Percentiles rank a stretch among this genome's conserved stretches.
Evolutionary conservation across 2,329 filamentous ascomycete genomes (phyloP).

Genomic region (Amylocarpus encephaloides): DNA sequence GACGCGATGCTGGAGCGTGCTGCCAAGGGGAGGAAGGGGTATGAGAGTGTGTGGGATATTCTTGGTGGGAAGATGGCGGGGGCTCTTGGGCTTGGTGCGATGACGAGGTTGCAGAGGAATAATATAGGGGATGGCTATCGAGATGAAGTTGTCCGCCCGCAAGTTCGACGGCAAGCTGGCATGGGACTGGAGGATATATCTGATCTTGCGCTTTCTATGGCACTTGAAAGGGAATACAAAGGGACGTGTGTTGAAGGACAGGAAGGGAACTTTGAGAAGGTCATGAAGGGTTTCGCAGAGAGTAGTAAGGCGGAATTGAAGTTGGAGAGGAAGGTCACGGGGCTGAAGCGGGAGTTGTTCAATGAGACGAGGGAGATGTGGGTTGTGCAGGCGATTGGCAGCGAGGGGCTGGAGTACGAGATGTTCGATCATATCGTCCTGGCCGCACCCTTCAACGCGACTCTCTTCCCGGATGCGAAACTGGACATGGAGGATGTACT

Average conservation of each 20-base stretch:
- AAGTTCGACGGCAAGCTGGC: slow-evolving; percentile 13
- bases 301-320: slow-evolving; percentile 6
- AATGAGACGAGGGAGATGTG: slow-evolving; percentile 5
- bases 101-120: slow-evolving; percentile 4
- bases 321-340: slow-evolving; percentile 10
- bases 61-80: neutral
- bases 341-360: neutral
- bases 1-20: neutral
- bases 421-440: slow-evolving; percentile 14
- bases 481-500: slow-evolving; percentile 3
- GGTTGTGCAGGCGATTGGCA: neutral
- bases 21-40: neutral
- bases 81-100: neutral
- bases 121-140: slow-evolving; percentile 9
- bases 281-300: slow-evolving; percentile 7
- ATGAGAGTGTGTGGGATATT: neutral
- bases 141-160: slow-evolving; percentile 10
- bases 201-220: slow-evolving; percentile 9
- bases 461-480: neutral
- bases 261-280: slow-evolving; percentile 1
- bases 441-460: slow-evolving; percentile 9
- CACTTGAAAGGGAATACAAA: slow-evolving; percentile 9
- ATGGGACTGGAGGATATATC: slow-evolving; percentile 10
- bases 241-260: neutral
- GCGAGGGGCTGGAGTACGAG: neutral